These are phyloP conservation scores for Elsinoe batatas DNA, from an alignment of 2,329 filamentous ascomycete species.

Conservation along the genomic window DNA sequence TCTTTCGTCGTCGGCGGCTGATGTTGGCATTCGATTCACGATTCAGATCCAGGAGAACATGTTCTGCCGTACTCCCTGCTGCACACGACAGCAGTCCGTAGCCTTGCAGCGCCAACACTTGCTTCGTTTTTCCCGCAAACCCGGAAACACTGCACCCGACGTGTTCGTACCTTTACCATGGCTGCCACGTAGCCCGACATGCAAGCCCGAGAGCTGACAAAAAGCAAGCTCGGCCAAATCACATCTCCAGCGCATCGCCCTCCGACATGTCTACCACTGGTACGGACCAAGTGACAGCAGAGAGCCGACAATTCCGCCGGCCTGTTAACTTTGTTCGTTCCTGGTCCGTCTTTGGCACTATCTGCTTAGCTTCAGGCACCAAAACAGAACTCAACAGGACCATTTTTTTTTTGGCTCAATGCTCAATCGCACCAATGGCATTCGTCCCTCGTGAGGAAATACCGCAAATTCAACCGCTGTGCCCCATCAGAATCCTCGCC, in stretches of 20 bases:
- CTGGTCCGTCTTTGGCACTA: slow-evolving; percentile 4
- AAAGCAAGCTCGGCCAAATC: slow-evolving; percentile 11
- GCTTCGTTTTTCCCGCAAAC: slow-evolving; percentile 7
- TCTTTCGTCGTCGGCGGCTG: not conserved
- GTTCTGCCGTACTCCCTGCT: not conserved
- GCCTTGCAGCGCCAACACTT: slow-evolving; percentile 1
- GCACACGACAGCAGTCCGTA: slow-evolving; percentile 1
- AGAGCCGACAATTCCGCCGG: slow-evolving; percentile 1
- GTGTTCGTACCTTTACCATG: not conserved
- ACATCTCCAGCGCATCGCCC: slow-evolving; percentile 11
- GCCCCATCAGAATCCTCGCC: not conserved
- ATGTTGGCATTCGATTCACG: not conserved
- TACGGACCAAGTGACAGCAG: not conserved
- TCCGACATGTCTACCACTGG: not conserved
- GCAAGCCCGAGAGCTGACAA: slow-evolving; percentile 7
- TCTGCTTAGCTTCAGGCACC: slow-evolving; percentile 12
- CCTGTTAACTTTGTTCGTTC: slow-evolving; percentile 10
- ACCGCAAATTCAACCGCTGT: slow-evolving; percentile 2
- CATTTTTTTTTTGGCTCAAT: slow-evolving; percentile 4
- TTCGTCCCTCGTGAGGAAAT: not conserved
- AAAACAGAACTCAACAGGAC: slow-evolving; percentile 2
- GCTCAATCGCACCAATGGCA: slow-evolving; percentile 11
- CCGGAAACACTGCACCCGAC: not conserved
- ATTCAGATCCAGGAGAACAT: slow-evolving; percentile 3
- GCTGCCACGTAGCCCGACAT: slow-evolving; percentile 2